These are phyloP conservation scores for Trichosporon sp. DNA, from an alignment of 1,284 basidiomycete genomes.

Conservation along the genomic window DNA sequence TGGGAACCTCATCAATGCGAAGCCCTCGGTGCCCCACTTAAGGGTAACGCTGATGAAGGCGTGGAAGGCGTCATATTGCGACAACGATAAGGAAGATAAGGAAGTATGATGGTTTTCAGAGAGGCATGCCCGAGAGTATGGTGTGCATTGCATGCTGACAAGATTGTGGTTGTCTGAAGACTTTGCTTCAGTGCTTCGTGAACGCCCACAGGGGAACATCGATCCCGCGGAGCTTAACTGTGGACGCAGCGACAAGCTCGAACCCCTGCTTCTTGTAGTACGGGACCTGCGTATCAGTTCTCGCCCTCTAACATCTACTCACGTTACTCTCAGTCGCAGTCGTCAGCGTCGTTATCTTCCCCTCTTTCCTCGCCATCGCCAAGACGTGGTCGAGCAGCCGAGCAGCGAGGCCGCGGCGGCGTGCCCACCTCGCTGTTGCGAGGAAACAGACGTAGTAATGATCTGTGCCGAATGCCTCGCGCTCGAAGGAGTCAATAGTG, in stretches of 20 bases:
- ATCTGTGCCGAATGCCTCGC: background rate
- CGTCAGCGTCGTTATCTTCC: background rate
- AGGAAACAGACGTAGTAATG: constrained; percentile 11
- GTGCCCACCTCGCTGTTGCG: constrained; percentile 5
- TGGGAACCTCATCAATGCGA: background rate
- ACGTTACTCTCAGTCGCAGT: constrained; percentile 9
- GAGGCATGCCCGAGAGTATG: background rate
- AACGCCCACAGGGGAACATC: background rate
- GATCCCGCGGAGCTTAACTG: background rate
- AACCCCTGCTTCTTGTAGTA: constrained; percentile 9
- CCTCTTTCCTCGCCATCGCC: background rate
- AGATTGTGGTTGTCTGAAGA: background rate
- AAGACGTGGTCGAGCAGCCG: background rate
- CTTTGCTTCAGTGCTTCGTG: background rate
- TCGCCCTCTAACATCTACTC: background rate
- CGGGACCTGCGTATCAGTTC: background rate
- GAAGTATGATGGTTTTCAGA: background rate
- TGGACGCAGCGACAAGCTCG: background rate
- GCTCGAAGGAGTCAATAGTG: constrained; percentile 3
- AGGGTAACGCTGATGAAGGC: background rate
- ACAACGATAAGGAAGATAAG: background rate
- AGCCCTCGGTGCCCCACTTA: background rate
- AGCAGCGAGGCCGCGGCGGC: background rate
- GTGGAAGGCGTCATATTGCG: background rate
- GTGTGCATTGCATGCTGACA: background rate